A percentile compares a stretch with the other conserved stretches of the same genome.
phyloP scores from a whole-genome alignment of 148 eudicot genomes.

The Persicaria maculosa region DNA sequence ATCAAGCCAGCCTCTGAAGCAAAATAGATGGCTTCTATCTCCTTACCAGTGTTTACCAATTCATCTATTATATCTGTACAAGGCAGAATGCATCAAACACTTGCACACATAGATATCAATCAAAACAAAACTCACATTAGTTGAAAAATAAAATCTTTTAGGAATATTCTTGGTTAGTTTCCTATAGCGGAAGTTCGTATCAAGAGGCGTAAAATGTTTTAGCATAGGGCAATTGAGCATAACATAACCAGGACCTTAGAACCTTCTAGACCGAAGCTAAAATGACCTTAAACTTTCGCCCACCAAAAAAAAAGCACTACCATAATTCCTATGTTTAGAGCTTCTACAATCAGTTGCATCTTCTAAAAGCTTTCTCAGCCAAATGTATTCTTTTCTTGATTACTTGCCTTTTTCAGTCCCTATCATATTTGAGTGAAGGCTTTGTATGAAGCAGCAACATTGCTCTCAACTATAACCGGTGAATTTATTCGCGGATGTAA shows the following conservation, averaged over 20 bases:
- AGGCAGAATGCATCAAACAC: neutral
- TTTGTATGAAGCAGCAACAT: neutral
- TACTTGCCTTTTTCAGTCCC: neutral
- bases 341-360: neutral
- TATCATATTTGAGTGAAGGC: neutral
- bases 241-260: neutral
- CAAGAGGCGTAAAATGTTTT: neutral
- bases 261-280: neutral
- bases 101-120: neutral
- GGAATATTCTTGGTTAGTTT: neutral
- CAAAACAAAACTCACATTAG: neutral
- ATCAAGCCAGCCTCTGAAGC: constrained; percentile 42
- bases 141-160: neutral
- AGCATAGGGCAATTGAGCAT: neutral
- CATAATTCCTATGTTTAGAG: neutral
- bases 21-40: constrained; percentile 52
- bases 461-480: neutral
- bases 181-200: neutral
- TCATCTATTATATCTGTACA: constrained; percentile 36
- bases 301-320: neutral
- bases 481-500: neutral
- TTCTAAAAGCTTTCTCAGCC: neutral
- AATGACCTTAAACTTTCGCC: no score
- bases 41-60: constrained; percentile 40
- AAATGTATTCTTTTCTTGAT: neutral